Conservation (phyloP, 345 rosid genomes). For the Euphorbia peplus region DNA sequence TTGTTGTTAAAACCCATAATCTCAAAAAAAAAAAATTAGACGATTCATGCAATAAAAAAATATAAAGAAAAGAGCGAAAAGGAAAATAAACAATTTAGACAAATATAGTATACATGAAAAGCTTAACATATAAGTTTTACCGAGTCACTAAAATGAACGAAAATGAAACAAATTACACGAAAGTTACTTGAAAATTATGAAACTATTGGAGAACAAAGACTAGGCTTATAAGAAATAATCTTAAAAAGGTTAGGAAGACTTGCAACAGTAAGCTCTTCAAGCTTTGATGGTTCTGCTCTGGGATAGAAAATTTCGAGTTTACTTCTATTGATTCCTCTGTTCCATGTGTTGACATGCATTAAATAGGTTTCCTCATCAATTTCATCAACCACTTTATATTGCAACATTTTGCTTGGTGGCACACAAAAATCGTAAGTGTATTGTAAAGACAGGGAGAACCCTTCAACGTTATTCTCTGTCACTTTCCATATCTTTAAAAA, state of each 20-base stretch:
- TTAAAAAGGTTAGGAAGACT: not conserved
- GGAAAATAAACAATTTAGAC: too few species aligned
- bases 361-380: not conserved
- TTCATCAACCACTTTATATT: not conserved
- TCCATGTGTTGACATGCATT: conserved; percentile 4
- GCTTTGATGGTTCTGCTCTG: too few species aligned
- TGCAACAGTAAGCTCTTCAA: not conserved
- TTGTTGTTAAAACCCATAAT: too few species aligned
- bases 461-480: not conserved
- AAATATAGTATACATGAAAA: too few species aligned
- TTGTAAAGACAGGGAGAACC: not conserved
- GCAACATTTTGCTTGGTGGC: not conserved
- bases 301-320: not conserved
- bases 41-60: too few species aligned
- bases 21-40: too few species aligned
- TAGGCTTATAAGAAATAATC: not conserved
- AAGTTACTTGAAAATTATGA: not conserved
- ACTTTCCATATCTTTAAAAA: conserved; percentile 1
- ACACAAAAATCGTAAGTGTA: not conserved
- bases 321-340: not conserved
- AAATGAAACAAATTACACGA: too few species aligned
- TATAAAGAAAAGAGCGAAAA: too few species aligned
- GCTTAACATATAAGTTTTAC: too few species aligned
- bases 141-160: too few species aligned
- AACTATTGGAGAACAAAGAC: not conserved